Conservation (phyloP, 352 stramenopile species). For the Aphanomyces stellatus region DNA sequence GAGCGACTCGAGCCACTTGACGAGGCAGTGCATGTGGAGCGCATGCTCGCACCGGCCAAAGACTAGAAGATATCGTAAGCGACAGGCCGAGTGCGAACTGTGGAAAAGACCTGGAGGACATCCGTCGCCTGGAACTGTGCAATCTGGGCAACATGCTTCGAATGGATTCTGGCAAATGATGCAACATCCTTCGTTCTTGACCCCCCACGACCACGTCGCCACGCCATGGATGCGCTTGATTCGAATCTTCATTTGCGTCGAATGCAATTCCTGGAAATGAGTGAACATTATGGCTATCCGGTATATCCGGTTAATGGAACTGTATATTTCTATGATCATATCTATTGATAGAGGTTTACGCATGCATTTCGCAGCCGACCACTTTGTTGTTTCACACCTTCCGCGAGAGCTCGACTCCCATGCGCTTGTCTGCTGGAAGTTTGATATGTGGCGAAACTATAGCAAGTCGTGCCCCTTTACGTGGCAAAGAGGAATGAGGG, state of each 20-base stretch:
- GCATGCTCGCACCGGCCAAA: constrained; percentile 87
- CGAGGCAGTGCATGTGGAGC: constrained; percentile 91
- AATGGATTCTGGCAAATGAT: constrained; percentile 82
- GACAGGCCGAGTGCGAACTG: no score
- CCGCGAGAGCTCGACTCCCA: no score
- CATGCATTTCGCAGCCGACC: no score
- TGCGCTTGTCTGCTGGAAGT: no score
- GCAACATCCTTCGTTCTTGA: constrained; percentile 84
- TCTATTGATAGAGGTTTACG: no score
- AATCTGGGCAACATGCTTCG: constrained; percentile 75
- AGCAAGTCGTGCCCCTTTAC: no score
- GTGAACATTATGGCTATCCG: no score
- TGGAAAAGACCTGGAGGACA: constrained; percentile 64
- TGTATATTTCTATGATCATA: no score
- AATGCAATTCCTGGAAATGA: no score
- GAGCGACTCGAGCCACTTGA: constrained; percentile 87
- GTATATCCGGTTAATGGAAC: no score
- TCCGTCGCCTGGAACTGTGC: constrained; percentile 60
- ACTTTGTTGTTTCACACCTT: no score
- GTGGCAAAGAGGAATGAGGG: no score
- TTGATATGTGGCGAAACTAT: background rate
- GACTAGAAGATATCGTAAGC: constrained; percentile 26
- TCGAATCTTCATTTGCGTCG: constrained; percentile 52
- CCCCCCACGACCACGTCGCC: constrained; percentile 86
- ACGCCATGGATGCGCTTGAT: constrained; percentile 85